phyloP scores from a whole-genome alignment of 192 early-diverging fungal genomes.

The Umbelopsis sp. region DNA sequence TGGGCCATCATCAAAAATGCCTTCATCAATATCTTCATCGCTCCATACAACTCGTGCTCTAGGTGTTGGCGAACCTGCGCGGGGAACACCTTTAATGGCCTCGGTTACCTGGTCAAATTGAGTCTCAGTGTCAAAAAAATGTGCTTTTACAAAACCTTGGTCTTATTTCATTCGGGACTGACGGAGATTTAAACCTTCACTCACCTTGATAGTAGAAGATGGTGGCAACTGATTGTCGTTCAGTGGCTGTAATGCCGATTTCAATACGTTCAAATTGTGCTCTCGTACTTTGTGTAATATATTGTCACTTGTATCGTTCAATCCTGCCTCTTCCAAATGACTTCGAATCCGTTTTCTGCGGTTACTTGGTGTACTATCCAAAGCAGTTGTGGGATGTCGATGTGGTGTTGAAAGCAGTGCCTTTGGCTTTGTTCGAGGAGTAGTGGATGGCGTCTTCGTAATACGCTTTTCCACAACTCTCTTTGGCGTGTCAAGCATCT shows the following conservation, averaged over 20 bases:
- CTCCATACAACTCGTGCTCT: background rate
- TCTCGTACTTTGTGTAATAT: constrained; percentile 11
- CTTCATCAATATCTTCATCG: constrained; percentile 16
- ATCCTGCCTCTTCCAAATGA: constrained; percentile 6
- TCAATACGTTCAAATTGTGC: background rate
- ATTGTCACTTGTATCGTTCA: background rate
- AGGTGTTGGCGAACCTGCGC: constrained; percentile 15
- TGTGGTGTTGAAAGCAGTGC: background rate
- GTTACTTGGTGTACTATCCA: background rate
- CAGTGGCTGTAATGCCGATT: background rate
- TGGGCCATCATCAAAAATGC: constrained; percentile 15
- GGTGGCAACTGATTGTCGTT: background rate
- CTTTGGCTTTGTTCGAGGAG: background rate
- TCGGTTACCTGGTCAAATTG: background rate
- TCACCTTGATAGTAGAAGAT: background rate
- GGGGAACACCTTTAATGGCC: constrained; percentile 1
- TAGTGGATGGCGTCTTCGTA: constrained; percentile 1
- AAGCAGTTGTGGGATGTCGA: background rate
- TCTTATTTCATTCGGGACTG: too few species aligned
- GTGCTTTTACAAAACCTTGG: too few species aligned
- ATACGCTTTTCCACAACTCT: background rate
- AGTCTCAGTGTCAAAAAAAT: background rate
- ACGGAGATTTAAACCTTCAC: background rate
- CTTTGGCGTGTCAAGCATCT: background rate
- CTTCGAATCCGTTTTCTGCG: constrained; percentile 2